These are phyloP conservation scores for Pterocarpus santalinus DNA, from an alignment of 306 rosid genomes.

Conservation along the genomic window DNA sequence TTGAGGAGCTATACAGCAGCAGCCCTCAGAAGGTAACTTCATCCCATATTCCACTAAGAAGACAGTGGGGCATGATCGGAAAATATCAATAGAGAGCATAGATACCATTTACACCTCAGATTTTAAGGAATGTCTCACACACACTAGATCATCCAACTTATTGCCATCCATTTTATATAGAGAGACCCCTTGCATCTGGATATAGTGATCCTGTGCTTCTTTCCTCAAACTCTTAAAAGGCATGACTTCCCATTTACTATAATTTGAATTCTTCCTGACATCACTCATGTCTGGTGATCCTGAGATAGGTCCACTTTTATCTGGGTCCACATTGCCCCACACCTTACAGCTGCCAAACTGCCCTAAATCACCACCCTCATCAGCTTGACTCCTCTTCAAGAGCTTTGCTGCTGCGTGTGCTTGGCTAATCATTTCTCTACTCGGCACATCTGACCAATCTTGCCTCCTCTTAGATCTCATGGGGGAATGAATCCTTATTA, in stretches of 20 bases:
- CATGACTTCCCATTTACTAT: slow-evolving; percentile 90
- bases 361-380: slow-evolving; percentile 66
- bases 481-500: slow-evolving; percentile 94
- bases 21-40: slow-evolving; percentile 42
- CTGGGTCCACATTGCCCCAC: slow-evolving; percentile 78
- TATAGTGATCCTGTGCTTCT: slow-evolving; percentile 77
- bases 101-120: slow-evolving; percentile 54
- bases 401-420: slow-evolving; percentile 88
- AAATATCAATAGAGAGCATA: slow-evolving; percentile 35
- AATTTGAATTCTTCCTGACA: slow-evolving; percentile 74
- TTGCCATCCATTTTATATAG: slow-evolving; percentile 97
- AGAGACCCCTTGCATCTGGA: slow-evolving; percentile 87
- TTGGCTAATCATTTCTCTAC: slow-evolving; percentile 71
- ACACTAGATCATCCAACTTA: slow-evolving; percentile 93
- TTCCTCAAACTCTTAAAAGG: slow-evolving; percentile 80
- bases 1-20: slow-evolving; percentile 4
- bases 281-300: slow-evolving; percentile 92
- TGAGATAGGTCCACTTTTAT: slow-evolving; percentile 76
- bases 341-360: slow-evolving; percentile 96
- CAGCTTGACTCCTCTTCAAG: slow-evolving; percentile 62
- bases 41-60: slow-evolving; percentile 37
- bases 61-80: slow-evolving; percentile 28
- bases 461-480: slow-evolving; percentile 89
- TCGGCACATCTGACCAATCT: slow-evolving; percentile 94
- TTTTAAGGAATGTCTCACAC: slow-evolving; percentile 80